Evolutionary conservation across 768 basidiomycete species (phyloP).

Genomic region (Mrakia hoshinonis): DNA sequence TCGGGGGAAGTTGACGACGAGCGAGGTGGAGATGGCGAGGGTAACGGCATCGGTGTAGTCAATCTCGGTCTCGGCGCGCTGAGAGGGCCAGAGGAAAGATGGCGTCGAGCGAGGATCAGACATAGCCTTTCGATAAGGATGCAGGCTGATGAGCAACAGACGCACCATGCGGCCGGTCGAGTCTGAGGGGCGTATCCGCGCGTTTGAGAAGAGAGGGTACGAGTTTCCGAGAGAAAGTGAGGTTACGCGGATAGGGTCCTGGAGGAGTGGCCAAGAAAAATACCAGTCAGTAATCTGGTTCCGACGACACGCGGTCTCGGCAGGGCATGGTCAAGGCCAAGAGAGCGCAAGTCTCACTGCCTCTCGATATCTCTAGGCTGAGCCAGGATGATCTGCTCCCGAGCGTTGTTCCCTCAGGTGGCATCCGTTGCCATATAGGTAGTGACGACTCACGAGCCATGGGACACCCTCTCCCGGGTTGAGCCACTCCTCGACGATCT

Average conservation of each 20-base stretch:
- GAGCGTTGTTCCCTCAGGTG: too few relatives aligned
- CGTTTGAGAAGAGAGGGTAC: conserved; percentile 68
- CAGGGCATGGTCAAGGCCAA: neutral
- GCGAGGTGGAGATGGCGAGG: conserved; percentile 41
- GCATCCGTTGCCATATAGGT: too few relatives aligned
- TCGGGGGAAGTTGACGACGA: conserved; percentile 45
- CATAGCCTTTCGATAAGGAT: too few relatives aligned
- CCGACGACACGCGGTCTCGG: neutral
- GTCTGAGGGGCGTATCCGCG: conserved; percentile 50
- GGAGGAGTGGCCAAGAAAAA: neutral
- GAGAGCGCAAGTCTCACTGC: too few relatives aligned
- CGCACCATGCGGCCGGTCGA: conserved; percentile 41
- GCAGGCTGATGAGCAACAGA: neutral
- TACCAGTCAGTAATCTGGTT: neutral
- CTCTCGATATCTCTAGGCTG: too few relatives aligned
- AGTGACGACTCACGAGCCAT: conserved; percentile 41
- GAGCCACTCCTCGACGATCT: conserved; percentile 67
- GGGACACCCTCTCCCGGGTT: conserved; percentile 60
- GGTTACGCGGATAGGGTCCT: conserved; percentile 82
- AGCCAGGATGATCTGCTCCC: too few relatives aligned
- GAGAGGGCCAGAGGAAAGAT: neutral
- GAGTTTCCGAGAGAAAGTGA: conserved; percentile 56
- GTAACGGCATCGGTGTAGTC: conserved; percentile 76
- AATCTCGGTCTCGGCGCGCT: conserved; percentile 77
- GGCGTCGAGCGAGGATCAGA: neutral